Percentiles rank a stretch among this genome's conserved stretches.
Evolutionary conservation across 169 alveolate genomes (phyloP).

Genomic region (Cryptosporidium canis): DNA sequence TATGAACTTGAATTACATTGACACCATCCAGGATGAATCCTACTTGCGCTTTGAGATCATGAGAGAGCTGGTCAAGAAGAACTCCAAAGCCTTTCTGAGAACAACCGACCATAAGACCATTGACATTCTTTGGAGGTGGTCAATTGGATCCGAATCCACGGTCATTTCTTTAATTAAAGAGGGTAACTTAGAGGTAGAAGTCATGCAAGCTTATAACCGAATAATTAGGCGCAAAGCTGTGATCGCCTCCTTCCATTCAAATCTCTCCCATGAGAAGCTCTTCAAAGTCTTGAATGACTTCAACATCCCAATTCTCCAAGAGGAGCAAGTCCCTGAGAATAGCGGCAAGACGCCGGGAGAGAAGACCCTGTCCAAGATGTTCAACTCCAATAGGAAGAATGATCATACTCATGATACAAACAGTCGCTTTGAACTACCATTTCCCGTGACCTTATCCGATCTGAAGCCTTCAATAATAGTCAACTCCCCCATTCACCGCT

Average conservation of each 20-base stretch:
- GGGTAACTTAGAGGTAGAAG: slow-evolving; percentile 34
- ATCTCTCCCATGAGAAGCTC: slow-evolving; percentile 14
- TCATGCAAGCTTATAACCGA: slow-evolving; percentile 48
- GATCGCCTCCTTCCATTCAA: slow-evolving; percentile 27
- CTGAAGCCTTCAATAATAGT: slow-evolving; percentile 40
- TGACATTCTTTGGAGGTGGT: slow-evolving; percentile 30
- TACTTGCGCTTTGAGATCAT: slow-evolving; percentile 47
- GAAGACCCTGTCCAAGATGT: not conserved
- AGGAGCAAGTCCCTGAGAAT: not conserved
- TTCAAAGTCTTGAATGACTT: slow-evolving; percentile 28
- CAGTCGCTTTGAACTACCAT: not conserved
- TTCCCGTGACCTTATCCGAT: not conserved
- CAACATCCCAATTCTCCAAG: slow-evolving; percentile 29
- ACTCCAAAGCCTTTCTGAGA: not conserved
- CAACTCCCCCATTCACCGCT: not conserved
- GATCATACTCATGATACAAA: not conserved
- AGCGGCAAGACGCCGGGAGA: not conserved
- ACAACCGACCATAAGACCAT: slow-evolving; percentile 21
- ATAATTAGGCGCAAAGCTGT: not conserved
- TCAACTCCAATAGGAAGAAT: not conserved
- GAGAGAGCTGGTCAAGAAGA: slow-evolving; percentile 32
- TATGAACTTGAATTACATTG: slow-evolving; percentile 26
- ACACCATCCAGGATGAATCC: slow-evolving; percentile 44
- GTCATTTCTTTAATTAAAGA: slow-evolving; percentile 23
- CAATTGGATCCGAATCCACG: slow-evolving; percentile 30